Evolutionary conservation across 164 flowering plant species (phyloP), one percentile per base, ranked within the genome.

Genomic region (Tetrastigma voinierianum): DNA sequence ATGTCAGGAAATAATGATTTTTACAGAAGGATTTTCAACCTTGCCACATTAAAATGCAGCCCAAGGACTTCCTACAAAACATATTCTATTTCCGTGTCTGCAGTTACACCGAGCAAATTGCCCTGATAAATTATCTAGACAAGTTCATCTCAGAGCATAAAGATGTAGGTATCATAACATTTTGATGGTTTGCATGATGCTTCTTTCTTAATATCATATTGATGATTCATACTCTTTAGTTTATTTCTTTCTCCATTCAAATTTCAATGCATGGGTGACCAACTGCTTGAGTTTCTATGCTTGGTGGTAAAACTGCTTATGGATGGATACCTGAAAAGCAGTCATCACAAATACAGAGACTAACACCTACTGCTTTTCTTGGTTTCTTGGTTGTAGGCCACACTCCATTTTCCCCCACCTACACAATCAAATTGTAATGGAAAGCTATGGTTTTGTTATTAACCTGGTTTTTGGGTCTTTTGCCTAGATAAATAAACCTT

Each of bases 31-130:
- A 76, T 69, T 58, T 44, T 57, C 78, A 72, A 70, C 59, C 75
- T 45, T 67, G 70, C 63, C 73, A 76, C 74, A 73, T 74, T 40
- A 67, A 72, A 40, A 68, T 78, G 72, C 79, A 82, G 64, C 86
- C 91, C 10, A 82, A 80, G 40, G 77, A 79, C 81, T 83, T 95
- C 76, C 76, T 95, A 59, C 77, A 70, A 51, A 87, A 88, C 74
- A 90, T 95, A 59, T 87, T 75, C 73, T 90, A 87, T 73, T 92
- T 92, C 70, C 90, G 98, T 1, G 62, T 87, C 57, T 95, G 97
- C 87, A 95, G 93, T 67, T 89, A 92, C 63, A 87, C 91, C 2
- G 98, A 95, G 74, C 98, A 90, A 80, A 81, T 89, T 82, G 98
- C 87, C 11, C 66, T 89, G 67, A 76, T 90, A 72, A 89, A 90